Percentiles rank a stretch among this genome's conserved stretches.
These are phyloP conservation scores for Pinus tabuliformis DNA, from an alignment of 75 land plant genomes.

Conservation along the genomic window DNA sequence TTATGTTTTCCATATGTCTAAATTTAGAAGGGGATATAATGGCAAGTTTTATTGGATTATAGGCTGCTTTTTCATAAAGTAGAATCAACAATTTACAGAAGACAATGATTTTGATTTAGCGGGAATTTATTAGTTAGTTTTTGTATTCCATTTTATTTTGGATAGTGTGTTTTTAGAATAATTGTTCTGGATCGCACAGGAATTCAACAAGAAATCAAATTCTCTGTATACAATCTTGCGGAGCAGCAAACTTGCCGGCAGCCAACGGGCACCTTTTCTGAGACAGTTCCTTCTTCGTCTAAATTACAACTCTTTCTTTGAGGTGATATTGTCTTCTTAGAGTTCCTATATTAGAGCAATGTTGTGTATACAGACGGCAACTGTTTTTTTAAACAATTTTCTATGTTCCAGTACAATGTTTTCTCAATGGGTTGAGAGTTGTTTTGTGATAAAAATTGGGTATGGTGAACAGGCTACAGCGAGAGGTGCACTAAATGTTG, in stretches of 20 bases:
- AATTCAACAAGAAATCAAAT: constrained; percentile 97
- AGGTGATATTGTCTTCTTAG: constrained; percentile 43
- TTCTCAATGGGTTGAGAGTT: background rate
- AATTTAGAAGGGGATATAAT: constrained; percentile 1
- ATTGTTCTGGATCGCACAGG: constrained; percentile 39
- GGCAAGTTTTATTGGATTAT: background rate
- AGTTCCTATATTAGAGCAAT: background rate
- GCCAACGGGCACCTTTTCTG: constrained; percentile 92
- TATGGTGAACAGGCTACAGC: constrained; percentile 72
- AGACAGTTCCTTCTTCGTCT: constrained; percentile 86
- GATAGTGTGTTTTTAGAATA: background rate
- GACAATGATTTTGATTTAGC: too few species aligned
- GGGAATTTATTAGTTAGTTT: background rate
- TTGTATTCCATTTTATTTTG: background rate
- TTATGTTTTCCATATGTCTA: background rate
- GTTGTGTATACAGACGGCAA: background rate
- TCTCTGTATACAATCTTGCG: constrained; percentile 95
- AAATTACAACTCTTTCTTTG: constrained; percentile 95
- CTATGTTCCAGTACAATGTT: background rate
- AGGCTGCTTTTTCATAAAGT: background rate
- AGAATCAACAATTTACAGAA: too few species aligned
- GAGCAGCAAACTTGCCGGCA: constrained; percentile 95
- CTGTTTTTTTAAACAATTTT: background rate
- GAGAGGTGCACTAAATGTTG: constrained; percentile 83
- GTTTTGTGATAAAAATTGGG: background rate